Evolutionary conservation across 768 basidiomycete species (phyloP), one percentile per base, ranked within the genome.

Genomic region (Lactarius pseudohatsudake): DNA sequence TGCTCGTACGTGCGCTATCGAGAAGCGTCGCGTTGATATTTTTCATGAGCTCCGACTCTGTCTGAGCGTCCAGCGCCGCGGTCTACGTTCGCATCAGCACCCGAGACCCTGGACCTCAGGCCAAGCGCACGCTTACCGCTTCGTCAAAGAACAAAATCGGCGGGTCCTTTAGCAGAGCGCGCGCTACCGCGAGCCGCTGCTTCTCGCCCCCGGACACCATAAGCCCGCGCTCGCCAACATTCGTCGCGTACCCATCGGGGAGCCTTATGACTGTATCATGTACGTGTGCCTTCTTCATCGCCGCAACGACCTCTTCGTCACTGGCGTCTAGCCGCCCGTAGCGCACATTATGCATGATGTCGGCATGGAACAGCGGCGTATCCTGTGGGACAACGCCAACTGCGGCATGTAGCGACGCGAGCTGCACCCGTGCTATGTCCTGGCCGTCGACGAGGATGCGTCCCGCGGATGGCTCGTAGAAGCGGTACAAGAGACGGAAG

Each of bases 161-260:
- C 0, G 97, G 96, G 75, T 99, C 91, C 79, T 98, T 98, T 58
- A 98, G 77, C 72, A 99, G 77, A 40, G 96, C 88, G 30, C 97
- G 81, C 28, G 97, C 97, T 20, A 99, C 92, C 3, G 97, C 97
- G 71, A 99, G 77, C 59, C 97, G 79, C 80, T 99, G 97, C 77
- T 99, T 99, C 83, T 99, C 97, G 1, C 97, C 97, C 0, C 97
- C 97, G 43, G 93, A 96, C 57, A 99, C 93, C 97, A 99, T 99
- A 74, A 98, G 76, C 5, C 97, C 97, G 47, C 97, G 80, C 78
- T 99, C 97, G 1, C 97, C 97, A 28, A 99, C 97, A 72, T 90
- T 90, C 2, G 97, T 98, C 47, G 78, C 72, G 75, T 97, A 99
- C 64, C 89, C 88, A 6, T 95, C 92, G 0, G 96, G 95, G 40